These are phyloP conservation scores for Powellomyces hirtus DNA, from an alignment of 192 early-diverging fungal species.

Conservation along the genomic window DNA sequence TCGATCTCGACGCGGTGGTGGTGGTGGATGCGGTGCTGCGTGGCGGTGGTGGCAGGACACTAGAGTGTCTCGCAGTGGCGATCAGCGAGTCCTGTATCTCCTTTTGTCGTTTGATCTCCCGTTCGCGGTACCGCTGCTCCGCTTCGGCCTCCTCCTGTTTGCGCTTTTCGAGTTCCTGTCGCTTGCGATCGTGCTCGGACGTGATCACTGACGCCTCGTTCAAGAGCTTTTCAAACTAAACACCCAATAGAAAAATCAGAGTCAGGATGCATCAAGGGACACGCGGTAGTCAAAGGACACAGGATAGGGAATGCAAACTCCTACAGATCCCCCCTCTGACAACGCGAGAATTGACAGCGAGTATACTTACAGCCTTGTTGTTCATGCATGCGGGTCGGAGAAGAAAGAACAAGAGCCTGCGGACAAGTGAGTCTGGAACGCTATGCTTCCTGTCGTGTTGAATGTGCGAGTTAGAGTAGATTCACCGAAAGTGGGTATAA, in stretches of 20 bases:
- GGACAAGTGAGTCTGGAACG: no score
- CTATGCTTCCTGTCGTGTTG: no score
- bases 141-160: neutral
- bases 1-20: neutral
- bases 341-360: no score
- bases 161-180: neutral
- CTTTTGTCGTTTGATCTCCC: neutral
- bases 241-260: neutral
- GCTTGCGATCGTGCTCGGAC: constrained; percentile 7
- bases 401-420: no score
- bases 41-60: neutral
- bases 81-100: constrained; percentile 6
- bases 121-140: constrained; percentile 4
- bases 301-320: no score
- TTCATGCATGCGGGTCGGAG: no score
- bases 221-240: constrained; percentile 9
- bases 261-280: no score
- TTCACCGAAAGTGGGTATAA: no score
- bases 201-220: constrained; percentile 8
- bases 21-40: neutral
- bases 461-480: no score
- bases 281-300: no score
- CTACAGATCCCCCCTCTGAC: no score
- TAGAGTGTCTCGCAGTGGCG: neutral
- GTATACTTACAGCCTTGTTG: no score